Conservation (phyloP, 2,329 filamentous ascomycete species). For the Drechslera avenae region DNA sequence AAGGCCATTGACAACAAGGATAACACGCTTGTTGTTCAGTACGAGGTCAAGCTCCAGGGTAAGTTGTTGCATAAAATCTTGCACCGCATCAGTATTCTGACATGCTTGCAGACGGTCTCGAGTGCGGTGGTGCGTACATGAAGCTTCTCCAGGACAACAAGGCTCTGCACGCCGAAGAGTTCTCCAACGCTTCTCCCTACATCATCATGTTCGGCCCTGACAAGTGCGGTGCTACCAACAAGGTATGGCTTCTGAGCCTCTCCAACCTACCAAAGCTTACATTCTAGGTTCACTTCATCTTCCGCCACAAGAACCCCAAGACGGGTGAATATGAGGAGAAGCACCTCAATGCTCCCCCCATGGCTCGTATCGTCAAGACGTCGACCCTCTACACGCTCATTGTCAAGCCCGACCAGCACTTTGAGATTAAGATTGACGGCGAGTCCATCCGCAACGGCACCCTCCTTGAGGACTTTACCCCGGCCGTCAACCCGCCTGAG, state of each 20-base stretch:
- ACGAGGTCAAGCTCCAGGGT: conserved; percentile 99
- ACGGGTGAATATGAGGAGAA: conserved; percentile 99
- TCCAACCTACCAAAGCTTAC: conserved; percentile 25
- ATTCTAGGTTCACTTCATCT: conserved; percentile 79
- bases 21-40: conserved; percentile 96
- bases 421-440: conserved; percentile 88
- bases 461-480: conserved; percentile 90
- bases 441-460: conserved; percentile 85
- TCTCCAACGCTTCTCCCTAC: conserved; percentile 95
- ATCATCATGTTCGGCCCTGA: conserved; percentile 99
- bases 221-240: conserved; percentile 99
- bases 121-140: conserved; percentile 98
- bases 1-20: conserved; percentile 97
- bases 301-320: conserved; percentile 99
- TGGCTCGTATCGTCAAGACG: conserved; percentile 87
- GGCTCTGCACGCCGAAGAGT: conserved; percentile 95
- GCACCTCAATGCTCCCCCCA: conserved; percentile 84
- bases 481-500: conserved; percentile 88
- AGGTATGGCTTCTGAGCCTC: conserved; percentile 62
- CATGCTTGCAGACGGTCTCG: conserved; percentile 74
- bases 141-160: conserved; percentile 99
- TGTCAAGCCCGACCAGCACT: conserved; percentile 95
- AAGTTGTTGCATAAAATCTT: conserved; percentile 51
- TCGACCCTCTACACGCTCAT: conserved; percentile 95
- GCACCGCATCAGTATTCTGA: conserved; percentile 26